Evolutionary conservation across 495 filamentous ascomycete species (phyloP).

Genomic region (Penicillium silybi): DNA sequence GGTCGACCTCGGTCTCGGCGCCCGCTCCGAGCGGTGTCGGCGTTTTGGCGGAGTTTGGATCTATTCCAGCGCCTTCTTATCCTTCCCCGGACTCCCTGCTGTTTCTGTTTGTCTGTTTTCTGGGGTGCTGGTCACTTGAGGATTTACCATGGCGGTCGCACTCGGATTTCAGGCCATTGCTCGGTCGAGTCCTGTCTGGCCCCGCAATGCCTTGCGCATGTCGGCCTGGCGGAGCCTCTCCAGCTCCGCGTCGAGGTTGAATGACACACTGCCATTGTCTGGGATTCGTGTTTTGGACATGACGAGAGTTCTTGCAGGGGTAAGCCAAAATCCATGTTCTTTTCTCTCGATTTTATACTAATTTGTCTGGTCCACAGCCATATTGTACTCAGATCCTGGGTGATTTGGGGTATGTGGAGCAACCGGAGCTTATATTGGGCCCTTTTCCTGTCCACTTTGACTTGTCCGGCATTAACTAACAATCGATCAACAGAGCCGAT

Average conservation of each 20-base stretch:
- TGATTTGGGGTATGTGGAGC: conserved; percentile 75
- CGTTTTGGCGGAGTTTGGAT: conserved; percentile 30
- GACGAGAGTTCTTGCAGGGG: conserved; percentile 93
- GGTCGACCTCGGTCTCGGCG: conserved; percentile 34
- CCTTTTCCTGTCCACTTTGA: background rate
- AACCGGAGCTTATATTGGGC: conserved; percentile 1
- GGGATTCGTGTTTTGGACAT: conserved; percentile 91
- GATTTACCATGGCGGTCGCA: conserved; percentile 21
- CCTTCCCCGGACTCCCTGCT: background rate
- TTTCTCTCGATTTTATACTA: conserved; percentile 4
- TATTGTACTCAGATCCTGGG: conserved; percentile 97
- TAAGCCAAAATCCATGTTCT: conserved; percentile 44
- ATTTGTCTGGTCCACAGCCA: conserved; percentile 55
- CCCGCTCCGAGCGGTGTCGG: conserved; percentile 29
- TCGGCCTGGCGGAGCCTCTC: conserved; percentile 37
- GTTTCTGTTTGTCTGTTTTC: conserved; percentile 1
- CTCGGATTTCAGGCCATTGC: conserved; percentile 26
- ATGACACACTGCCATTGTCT: conserved; percentile 62
- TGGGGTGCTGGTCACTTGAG: background rate
- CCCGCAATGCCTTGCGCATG: conserved; percentile 17
- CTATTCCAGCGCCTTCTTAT: conserved; percentile 18
- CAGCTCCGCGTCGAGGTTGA: conserved; percentile 14
- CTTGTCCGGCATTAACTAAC: background rate
- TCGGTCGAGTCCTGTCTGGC: conserved; percentile 19
- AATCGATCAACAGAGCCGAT: conserved; percentile 67